Evolutionary conservation across 2,329 filamentous ascomycete genomes (phyloP).

Genomic region (Alternaria gaisen): DNA sequence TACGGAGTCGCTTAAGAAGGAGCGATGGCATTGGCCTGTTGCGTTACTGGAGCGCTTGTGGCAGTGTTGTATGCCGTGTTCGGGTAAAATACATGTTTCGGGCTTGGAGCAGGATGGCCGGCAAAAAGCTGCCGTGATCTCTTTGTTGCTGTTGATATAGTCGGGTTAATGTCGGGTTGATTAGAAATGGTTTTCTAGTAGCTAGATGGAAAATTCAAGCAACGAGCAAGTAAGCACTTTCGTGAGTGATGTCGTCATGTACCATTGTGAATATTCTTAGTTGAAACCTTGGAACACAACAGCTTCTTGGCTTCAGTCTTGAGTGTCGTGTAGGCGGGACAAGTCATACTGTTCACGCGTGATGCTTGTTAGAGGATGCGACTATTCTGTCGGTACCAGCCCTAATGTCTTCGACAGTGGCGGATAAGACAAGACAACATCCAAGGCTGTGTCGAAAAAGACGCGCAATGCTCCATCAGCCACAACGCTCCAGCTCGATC

Average conservation of each 20-base stretch:
- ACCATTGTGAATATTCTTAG: not conserved
- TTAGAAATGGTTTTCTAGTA: not conserved
- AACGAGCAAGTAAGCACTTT: not conserved
- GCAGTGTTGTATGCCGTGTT: not conserved
- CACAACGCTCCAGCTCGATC: conserved; percentile 25
- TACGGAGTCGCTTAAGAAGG: conserved; percentile 5
- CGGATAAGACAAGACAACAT: not conserved
- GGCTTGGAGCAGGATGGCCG: conserved; percentile 1
- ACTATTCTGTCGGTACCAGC: not conserved
- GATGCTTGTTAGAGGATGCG: conserved; percentile 1
- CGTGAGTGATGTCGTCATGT: not conserved
- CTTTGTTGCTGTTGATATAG: not conserved
- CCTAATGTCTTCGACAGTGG: not conserved
- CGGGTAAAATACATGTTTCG: conserved; percentile 1
- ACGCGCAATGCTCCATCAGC: conserved; percentile 27
- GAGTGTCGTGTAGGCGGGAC: not conserved
- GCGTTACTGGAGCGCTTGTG: not conserved
- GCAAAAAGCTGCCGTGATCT: not conserved
- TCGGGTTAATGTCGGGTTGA: not conserved
- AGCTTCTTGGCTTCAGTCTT: not conserved
- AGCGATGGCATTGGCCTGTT: not conserved
- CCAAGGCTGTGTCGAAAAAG: conserved; percentile 17
- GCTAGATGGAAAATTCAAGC: not conserved
- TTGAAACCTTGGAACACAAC: not conserved
- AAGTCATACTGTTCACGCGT: not conserved